phyloP scores from a whole-genome alignment of 176 grass and related monocot genomes.

The Triticum turgidum region DNA sequence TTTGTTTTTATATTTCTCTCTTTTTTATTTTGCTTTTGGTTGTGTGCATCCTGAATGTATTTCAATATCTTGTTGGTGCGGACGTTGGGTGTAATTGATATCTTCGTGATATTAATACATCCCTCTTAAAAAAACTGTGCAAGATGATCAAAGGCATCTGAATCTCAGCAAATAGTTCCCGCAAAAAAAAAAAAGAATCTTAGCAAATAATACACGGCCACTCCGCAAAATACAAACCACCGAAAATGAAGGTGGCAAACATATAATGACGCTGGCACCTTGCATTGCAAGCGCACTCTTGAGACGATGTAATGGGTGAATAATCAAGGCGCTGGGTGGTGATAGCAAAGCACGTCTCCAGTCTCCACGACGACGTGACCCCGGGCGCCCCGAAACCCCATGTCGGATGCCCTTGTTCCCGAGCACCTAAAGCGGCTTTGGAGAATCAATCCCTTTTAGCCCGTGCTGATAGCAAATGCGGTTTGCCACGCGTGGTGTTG shows the following conservation, averaged over 20 bases:
- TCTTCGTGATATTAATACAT: no score
- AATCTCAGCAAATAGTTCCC: no score
- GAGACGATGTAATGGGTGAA: conserved; percentile 2
- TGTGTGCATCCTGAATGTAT: no score
- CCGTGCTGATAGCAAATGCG: conserved; percentile 2
- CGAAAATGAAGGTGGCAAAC: not conserved
- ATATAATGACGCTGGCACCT: not conserved
- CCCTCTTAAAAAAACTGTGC: no score
- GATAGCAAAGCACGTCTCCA: not conserved
- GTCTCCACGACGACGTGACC: not conserved
- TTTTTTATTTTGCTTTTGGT: no score
- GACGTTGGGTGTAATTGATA: no score
- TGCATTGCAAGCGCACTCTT: not conserved
- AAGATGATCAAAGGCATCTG: no score
- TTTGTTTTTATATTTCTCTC: no score
- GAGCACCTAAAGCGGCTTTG: not conserved
- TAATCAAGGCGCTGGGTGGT: no score
- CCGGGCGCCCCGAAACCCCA: not conserved
- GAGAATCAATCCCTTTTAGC: not conserved
- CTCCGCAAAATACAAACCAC: not conserved
- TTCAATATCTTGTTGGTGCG: no score
- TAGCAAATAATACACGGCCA: no score
- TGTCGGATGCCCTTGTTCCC: not conserved
- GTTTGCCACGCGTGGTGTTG: not conserved
- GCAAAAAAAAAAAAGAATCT: no score